A percentile compares a stretch with the other conserved stretches of the same genome.
These are phyloP conservation scores for Remersonia thermophila DNA, from an alignment of 2,329 filamentous ascomycete species.

Conservation along the genomic window DNA sequence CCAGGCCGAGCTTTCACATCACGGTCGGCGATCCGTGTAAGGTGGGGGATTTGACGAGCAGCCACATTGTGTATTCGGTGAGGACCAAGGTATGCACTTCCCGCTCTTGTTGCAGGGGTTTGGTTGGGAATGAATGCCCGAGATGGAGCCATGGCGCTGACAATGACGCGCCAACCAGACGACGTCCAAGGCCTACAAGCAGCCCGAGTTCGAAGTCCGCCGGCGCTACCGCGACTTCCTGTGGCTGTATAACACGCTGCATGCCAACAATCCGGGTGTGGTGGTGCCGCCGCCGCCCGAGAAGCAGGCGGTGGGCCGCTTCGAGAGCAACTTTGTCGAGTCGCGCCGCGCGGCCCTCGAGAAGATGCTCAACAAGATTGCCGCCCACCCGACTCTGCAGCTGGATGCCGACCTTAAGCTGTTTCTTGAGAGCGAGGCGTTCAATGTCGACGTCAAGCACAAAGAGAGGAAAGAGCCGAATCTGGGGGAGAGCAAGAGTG, in stretches of 20 bases:
- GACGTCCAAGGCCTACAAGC: constrained; percentile 88
- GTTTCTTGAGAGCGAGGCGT: constrained; percentile 90
- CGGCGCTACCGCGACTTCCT: constrained; percentile 92
- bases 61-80: constrained; percentile 95
- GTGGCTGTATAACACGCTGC: constrained; percentile 92
- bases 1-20: constrained; percentile 84
- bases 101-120: not conserved
- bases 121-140: no score
- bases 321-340: constrained; percentile 95
- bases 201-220: constrained; percentile 85
- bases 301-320: constrained; percentile 92
- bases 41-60: constrained; percentile 90
- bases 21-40: constrained; percentile 94
- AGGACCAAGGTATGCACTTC: constrained; percentile 62
- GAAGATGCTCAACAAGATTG: constrained; percentile 95
- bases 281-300: constrained; percentile 93
- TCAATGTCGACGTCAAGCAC: constrained; percentile 95
- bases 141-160: no score
- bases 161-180: constrained; percentile 53
- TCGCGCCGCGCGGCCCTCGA: constrained; percentile 81
- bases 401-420: constrained; percentile 91
- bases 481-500: constrained; percentile 80
- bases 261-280: constrained; percentile 87
- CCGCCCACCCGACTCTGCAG: constrained; percentile 77
- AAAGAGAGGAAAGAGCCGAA: constrained; percentile 85